A percentile compares a stretch with the other conserved stretches of the same genome.
Conservation (phyloP, 495 filamentous ascomycete species). For the Trichoderma asperelloides region DNA sequence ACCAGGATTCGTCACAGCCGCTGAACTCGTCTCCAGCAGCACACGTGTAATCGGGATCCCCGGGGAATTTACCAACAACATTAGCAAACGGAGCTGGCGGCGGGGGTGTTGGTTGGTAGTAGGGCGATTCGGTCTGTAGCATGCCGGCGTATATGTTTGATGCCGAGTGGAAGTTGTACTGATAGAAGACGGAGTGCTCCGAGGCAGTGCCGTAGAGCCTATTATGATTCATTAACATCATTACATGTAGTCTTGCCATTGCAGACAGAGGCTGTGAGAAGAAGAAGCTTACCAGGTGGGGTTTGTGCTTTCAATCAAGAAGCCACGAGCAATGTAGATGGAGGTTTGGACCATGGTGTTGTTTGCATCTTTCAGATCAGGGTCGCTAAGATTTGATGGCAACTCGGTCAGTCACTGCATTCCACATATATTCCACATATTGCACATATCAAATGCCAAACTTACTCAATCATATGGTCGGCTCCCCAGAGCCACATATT, state of each 20-base stretch:
- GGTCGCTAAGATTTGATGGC: no score
- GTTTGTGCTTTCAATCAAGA: constrained; percentile 38
- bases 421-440: no score
- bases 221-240: no score
- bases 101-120: constrained; percentile 48
- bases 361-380: neutral
- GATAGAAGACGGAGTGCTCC: constrained; percentile 72
- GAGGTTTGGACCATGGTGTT: constrained; percentile 15
- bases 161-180: constrained; percentile 68
- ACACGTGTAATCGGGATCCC: constrained; percentile 54
- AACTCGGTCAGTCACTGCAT: no score
- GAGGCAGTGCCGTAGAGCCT: constrained; percentile 63
- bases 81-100: constrained; percentile 55
- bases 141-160: constrained; percentile 62
- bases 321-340: constrained; percentile 45
- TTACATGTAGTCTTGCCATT: no score
- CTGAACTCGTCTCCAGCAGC: constrained; percentile 21
- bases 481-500: constrained; percentile 71
- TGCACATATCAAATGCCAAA: no score
- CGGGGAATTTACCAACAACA: constrained; percentile 32
- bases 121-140: constrained; percentile 78
- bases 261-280: no score
- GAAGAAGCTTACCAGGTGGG: no score
- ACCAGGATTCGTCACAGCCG: constrained; percentile 55
- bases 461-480: no score